Conservation (phyloP, 768 basidiomycete species). For the Tylopilus subfusipes region DNA sequence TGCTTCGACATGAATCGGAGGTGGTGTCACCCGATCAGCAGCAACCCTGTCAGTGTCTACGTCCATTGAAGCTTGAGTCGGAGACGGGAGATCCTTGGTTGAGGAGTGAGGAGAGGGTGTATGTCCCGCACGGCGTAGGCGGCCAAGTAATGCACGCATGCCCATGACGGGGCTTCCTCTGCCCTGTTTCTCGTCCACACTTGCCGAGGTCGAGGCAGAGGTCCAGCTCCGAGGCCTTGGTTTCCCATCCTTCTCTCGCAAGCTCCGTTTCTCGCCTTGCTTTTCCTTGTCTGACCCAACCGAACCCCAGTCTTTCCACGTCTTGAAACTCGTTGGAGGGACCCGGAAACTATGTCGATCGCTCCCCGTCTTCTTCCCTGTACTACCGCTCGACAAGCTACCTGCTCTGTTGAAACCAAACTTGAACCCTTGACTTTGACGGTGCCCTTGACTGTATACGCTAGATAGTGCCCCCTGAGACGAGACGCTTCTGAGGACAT, state of each 20-base stretch:
- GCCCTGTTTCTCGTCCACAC: constrained; percentile 22
- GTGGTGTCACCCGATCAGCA: constrained; percentile 10
- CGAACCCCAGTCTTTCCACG: constrained; percentile 24
- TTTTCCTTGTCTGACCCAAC: constrained; percentile 18
- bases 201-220: constrained; percentile 17
- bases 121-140: constrained; percentile 23
- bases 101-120: constrained; percentile 30
- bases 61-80: constrained; percentile 4
- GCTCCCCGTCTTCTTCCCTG: constrained; percentile 10
- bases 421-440: constrained; percentile 13
- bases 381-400: constrained; percentile 21
- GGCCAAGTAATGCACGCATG: constrained; percentile 28
- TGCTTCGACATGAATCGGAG: constrained; percentile 11
- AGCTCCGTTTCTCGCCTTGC: constrained; percentile 8
- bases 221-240: constrained; percentile 13
- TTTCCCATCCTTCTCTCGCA: constrained; percentile 13
- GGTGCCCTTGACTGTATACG: constrained; percentile 15
- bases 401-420: constrained; percentile 17
- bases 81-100: constrained; percentile 18
- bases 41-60: constrained; percentile 14
- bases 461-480: constrained; percentile 30
- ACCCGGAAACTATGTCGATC: constrained; percentile 17
- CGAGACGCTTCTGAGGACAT: constrained; percentile 28
- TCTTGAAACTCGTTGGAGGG: constrained; percentile 28
- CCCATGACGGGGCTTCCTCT: constrained; percentile 21